Conservation (phyloP, 495 filamentous ascomycete genomes). For the Talaromyces liani region DNA sequence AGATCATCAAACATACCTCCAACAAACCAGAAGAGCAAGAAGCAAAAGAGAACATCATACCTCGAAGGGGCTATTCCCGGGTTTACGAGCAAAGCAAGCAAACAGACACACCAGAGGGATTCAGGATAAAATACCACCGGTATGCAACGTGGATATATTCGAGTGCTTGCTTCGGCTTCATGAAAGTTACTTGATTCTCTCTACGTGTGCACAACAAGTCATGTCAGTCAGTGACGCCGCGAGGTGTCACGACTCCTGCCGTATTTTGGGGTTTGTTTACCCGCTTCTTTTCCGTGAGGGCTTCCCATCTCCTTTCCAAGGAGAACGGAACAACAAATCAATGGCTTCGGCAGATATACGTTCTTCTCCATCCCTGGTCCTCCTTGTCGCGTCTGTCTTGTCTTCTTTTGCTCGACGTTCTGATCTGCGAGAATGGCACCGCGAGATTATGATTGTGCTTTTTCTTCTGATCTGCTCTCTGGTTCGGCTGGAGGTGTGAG, state of each 20-base stretch:
- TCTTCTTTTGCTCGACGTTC: conserved; percentile 8
- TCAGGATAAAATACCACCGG: neutral
- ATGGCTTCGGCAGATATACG: conserved; percentile 38
- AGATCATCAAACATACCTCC: conserved; percentile 30
- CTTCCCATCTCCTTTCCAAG: neutral
- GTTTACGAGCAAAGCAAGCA: neutral
- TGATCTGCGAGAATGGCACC: conserved; percentile 8
- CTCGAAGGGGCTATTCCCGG: conserved; percentile 6
- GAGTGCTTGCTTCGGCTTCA: neutral
- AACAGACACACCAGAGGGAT: neutral
- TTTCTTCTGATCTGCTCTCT: neutral
- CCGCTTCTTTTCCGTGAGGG: conserved; percentile 39
- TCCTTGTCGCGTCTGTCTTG: conserved; percentile 15
- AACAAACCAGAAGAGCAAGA: conserved; percentile 18
- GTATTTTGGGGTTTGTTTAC: conserved; percentile 38
- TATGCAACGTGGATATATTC: neutral
- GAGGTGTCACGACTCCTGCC: conserved; percentile 13
- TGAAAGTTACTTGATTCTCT: neutral
- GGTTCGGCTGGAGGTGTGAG: conserved; percentile 18
- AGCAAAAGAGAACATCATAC: conserved; percentile 12
- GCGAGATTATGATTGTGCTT: conserved; percentile 8
- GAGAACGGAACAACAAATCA: conserved; percentile 23
- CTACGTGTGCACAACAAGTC: conserved; percentile 21
- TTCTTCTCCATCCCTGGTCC: conserved; percentile 2
- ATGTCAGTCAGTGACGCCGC: neutral